Evolutionary conservation across 169 alveolate species (phyloP).

Genomic region (Plasmodium gaboni): DNA sequence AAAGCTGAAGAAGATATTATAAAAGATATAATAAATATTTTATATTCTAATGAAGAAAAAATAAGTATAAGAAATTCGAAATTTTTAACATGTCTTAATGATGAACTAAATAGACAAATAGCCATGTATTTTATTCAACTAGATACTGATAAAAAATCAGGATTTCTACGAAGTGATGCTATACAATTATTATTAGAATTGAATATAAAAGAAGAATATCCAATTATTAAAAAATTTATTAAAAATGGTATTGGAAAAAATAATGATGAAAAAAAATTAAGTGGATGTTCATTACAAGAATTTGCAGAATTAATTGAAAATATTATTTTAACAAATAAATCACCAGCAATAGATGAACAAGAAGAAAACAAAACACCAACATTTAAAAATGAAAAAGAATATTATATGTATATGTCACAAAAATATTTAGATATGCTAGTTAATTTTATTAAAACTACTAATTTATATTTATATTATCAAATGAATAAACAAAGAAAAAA

Average conservation of each 20-base stretch:
- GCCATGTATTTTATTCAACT: slow-evolving; percentile 75
- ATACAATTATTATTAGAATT: slow-evolving; percentile 42
- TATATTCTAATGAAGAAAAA: slow-evolving; percentile 64
- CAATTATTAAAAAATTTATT: slow-evolving; percentile 62
- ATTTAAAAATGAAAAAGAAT: neutral
- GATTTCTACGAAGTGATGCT: slow-evolving; percentile 67
- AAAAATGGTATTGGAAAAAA: slow-evolving; percentile 63
- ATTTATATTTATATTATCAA: slow-evolving; percentile 38
- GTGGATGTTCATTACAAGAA: slow-evolving; percentile 74
- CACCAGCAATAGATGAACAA: slow-evolving; percentile 3
- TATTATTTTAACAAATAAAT: slow-evolving; percentile 36
- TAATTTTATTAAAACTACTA: slow-evolving; percentile 8
- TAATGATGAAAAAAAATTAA: slow-evolving; percentile 35
- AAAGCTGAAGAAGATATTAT: slow-evolving; percentile 72
- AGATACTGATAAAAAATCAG: slow-evolving; percentile 65
- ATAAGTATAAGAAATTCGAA: slow-evolving; percentile 40
- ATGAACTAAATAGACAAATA: slow-evolving; percentile 40
- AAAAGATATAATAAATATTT: slow-evolving; percentile 34
- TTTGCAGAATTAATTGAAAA: slow-evolving; percentile 67
- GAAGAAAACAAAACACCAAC: neutral
- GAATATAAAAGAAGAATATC: slow-evolving; percentile 56
- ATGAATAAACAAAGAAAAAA: slow-evolving; percentile 14
- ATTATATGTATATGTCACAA: slow-evolving; percentile 29
- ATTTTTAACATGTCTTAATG: slow-evolving; percentile 65
- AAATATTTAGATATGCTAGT: slow-evolving; percentile 13